Percentiles rank a stretch among this genome's conserved stretches.
Evolutionary conservation across 345 rosid genomes (phyloP).

Genomic region (Camelina hispida): DNA sequence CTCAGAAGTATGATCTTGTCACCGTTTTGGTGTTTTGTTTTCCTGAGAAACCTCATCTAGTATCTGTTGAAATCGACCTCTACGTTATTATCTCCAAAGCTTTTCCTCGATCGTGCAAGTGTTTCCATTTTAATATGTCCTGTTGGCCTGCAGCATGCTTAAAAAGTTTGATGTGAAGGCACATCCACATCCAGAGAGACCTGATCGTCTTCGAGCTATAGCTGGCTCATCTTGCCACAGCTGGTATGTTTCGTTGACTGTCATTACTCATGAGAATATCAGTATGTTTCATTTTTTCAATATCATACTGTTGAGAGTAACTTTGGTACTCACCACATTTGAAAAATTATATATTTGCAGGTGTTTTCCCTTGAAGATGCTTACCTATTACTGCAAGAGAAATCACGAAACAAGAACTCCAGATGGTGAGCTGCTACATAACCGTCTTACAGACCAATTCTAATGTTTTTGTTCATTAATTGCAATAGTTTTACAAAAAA

Average conservation of each 20-base stretch:
- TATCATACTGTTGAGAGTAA: slow-evolving; percentile 7
- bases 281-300: slow-evolving; percentile 6
- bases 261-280: slow-evolving; percentile 16
- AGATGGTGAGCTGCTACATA: slow-evolving; percentile 56
- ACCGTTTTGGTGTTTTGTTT: slow-evolving; percentile 29
- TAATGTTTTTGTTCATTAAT: not conserved
- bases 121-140: slow-evolving; percentile 39
- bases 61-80: slow-evolving; percentile 13
- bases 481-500: slow-evolving; percentile 14
- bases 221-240: slow-evolving; percentile 90
- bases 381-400: slow-evolving; percentile 80
- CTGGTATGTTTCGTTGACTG: slow-evolving; percentile 59
- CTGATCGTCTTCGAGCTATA: slow-evolving; percentile 96
- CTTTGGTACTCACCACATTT: slow-evolving; percentile 2
- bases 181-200: slow-evolving; percentile 97
- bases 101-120: slow-evolving; percentile 26
- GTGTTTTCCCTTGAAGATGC: slow-evolving; percentile 97
- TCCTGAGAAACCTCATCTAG: slow-evolving; percentile 26
- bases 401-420: slow-evolving; percentile 84
- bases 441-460: slow-evolving; percentile 18
- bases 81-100: slow-evolving; percentile 24
- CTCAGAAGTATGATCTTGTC: slow-evolving; percentile 71
- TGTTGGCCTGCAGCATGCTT: slow-evolving; percentile 57
- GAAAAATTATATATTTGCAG: slow-evolving; percentile 56
- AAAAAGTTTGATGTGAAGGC: slow-evolving; percentile 80